Base-by-base conservation (phyloP, 495 filamentous ascomycete species). In the Rhizodiscina lignyota region DNA sequence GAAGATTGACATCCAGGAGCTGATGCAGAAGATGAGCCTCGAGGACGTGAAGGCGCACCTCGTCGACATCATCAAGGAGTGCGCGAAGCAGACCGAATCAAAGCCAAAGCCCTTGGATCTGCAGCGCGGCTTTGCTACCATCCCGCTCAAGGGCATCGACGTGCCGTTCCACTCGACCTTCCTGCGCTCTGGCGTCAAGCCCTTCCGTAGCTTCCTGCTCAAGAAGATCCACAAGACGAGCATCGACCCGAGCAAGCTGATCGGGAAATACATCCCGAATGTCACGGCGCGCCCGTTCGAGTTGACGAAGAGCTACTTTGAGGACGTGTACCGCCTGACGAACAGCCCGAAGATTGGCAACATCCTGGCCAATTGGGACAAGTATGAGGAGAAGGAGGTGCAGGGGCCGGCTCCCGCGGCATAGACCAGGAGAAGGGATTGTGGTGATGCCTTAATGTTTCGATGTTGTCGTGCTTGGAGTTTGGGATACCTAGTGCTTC, bases 221-320 rank as follows among this genome's bases (percentile, higher is more conserved):
- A 96, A 96, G 80, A 97, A 97, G 68, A 96, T 97, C 67, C 79
- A 94, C 66, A 89, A 91, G 68, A 93, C 82, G 15, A 87, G 79
- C 29, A 96, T 97, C 53, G 89, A 97, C 50, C 89, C 89, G 12
- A 74, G 79, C 61, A 97, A 96, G 63, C 60, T 97, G 45, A 62
- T 97, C 44, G 91, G 89, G 37, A 97, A 97, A 64, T 97, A 97
- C 63, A 94, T 97, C 40, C 89, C 89, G 43, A 97, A 97, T 55
- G 89, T 97, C 34, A 97, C 89, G 12, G 89, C 89, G 21, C 73
- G 74, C 50, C 89, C 89, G 12, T 97, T 97, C 55, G 80, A 89
- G 53, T 67, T 97, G 31, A 86, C 82, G 15, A 94, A 91, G 67
- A 91, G 94, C 58, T 97, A 97, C 62, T 97, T 97, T 56, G 86